Evolutionary conservation across 192 early-diverging fungal species (phyloP), one percentile per base, ranked within the genome.

Genomic region (Funneliformis geosporum): DNA sequence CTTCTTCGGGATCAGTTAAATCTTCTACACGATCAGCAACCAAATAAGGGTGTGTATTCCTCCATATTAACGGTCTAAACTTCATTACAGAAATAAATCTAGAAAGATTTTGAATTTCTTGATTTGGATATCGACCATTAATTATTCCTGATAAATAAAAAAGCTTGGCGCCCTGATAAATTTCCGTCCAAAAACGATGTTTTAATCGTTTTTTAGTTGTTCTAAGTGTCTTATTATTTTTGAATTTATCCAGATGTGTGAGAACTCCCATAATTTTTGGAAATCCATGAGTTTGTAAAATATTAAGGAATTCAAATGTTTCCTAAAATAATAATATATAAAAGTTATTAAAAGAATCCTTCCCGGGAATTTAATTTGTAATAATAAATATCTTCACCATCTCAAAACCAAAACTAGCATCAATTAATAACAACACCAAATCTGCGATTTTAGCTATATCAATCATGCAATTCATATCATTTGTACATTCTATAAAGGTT

Each of bases 141-240:
- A 98, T 94, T 27, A 98, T 87, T 33, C 98, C 97, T 5, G 95
- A 95, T n/a, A 99, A 87, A 80, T 98, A 98, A 79, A 99, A 99
- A 18, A 99, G 86, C 86, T 99, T 99, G 72, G 98, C 98, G 25
- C 98, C 98, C 79, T 99, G 94, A 83, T 99, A 98, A 74, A 98
- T 98, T 82, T 99, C 98, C n/a, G 98, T 98, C 98, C 98, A 99
- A 88, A 99, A 99, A 81, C 98, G 93, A 60, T 97, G 96, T 90
- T 99, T 99, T 73, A 99, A 87, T 78, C 88, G 84, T 87, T 98
- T 98, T 84, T 98, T 98, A 4, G 91, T 95, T 47, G 90, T 90
- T 75, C 92, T 91, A 74, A 97, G 89, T 21, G 91, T 84, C 86
- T 98, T 98, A 85, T 93, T 95, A 83, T 98, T 96, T 80, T 94